phyloP scores from a whole-genome alignment of 2,329 filamentous ascomycete genomes.

The Aspergillus glaucus region DNA sequence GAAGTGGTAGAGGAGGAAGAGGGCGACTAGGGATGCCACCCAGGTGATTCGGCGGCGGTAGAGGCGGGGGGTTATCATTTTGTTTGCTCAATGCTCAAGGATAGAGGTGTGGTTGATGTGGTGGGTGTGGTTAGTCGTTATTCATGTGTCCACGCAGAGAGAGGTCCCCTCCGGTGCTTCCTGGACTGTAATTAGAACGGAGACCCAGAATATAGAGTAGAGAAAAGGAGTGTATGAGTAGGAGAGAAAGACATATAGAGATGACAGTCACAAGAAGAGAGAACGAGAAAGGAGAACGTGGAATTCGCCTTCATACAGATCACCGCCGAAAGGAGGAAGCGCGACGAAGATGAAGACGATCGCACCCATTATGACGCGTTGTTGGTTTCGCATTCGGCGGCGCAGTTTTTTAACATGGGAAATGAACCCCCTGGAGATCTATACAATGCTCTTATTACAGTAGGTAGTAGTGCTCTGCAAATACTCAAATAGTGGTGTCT shows the following conservation, averaged over 20 bases:
- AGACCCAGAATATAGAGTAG: not conserved
- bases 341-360: constrained; percentile 3
- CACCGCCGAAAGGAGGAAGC: constrained; percentile 1
- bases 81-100: not conserved
- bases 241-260: constrained; percentile 2
- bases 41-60: constrained; percentile 34
- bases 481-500: no score
- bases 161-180: no score
- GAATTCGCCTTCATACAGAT: no score
- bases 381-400: not conserved
- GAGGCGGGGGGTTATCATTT: constrained; percentile 38
- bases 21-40: constrained; percentile 52
- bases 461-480: no score
- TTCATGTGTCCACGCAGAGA: not conserved
- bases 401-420: no score
- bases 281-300: no score
- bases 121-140: not conserved
- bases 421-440: constrained; percentile 3
- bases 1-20: constrained; percentile 52
- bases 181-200: no score
- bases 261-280: not conserved
- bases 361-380: constrained; percentile 4
- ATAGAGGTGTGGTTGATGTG: no score
- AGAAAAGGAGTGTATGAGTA: not conserved
- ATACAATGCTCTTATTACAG: no score